Percentiles rank a stretch among this genome's conserved stretches.
Evolutionary conservation across 2,329 filamentous ascomycete genomes (phyloP).

Genomic region (Emergomyces pasteurianus): DNA sequence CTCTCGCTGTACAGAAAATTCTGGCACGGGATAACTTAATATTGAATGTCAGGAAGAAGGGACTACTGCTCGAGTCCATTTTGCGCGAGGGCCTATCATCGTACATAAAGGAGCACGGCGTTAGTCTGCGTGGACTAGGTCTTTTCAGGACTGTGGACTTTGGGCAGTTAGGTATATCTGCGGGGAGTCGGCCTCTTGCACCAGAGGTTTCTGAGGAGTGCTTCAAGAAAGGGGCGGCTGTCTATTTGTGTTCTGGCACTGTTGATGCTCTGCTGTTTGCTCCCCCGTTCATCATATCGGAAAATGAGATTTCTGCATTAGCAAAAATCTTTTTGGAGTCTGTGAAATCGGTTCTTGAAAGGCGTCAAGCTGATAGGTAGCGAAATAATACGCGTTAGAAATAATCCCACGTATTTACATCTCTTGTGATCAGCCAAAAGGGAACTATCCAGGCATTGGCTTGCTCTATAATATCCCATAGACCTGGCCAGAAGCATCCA

Average conservation of each 20-base stretch:
- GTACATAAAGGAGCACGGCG: neutral
- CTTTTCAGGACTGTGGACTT: slow-evolving; percentile 2
- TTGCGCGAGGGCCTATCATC: neutral
- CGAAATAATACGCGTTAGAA: neutral
- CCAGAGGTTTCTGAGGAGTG: slow-evolving; percentile 1
- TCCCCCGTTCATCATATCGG: slow-evolving; percentile 1
- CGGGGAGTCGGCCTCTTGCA: neutral
- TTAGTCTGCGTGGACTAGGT: neutral
- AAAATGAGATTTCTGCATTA: neutral
- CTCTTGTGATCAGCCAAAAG: neutral
- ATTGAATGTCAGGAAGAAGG: slow-evolving; percentile 26
- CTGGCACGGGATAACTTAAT: slow-evolving; percentile 40
- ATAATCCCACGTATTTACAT: neutral
- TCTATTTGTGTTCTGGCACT: slow-evolving; percentile 1
- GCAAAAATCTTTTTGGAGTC: neutral
- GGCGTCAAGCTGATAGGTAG: neutral
- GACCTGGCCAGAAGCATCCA: neutral
- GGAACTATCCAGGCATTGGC: neutral
- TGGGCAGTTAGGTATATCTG: neutral
- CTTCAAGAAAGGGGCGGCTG: slow-evolving; percentile 1
- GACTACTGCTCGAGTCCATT: slow-evolving; percentile 4
- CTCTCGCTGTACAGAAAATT: slow-evolving; percentile 40
- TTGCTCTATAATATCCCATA: neutral
- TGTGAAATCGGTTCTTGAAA: neutral
- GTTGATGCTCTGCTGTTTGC: slow-evolving; percentile 3